Evolutionary conservation across 768 basidiomycete genomes (phyloP), one percentile per base, ranked within the genome.

Genomic region (Ramaria rubella): DNA sequence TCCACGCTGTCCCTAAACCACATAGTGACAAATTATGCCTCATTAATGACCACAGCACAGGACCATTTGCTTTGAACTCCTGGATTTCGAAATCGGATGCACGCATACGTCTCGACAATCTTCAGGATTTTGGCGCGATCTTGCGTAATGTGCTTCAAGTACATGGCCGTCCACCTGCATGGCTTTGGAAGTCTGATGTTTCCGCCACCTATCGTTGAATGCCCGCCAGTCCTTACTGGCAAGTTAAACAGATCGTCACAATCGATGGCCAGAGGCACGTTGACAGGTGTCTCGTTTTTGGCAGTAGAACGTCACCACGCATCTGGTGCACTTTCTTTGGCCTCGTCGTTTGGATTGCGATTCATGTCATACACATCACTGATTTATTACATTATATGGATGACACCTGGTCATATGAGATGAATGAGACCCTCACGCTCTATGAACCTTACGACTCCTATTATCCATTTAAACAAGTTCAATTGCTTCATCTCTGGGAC

Each of bases 401-500:
- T 33, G 69, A 73, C 49, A 38, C 11, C n/a, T 38, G 11, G 11
- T 38, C 36, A 11, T 53, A 49, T 34, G 64, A 61, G 21, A 17
- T 27, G 12, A 43, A 46, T 21, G 43, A 56, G 1, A 48, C 68
- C 8, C 54, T 69, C 2, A 19, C 50, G 0, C 63, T 31, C 24
- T 77, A 75, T 58, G 46, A 40, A 9, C 69, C 67, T 0, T 75
- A 77, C 59, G n/a, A 63, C 0, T 38, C 24, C 1, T 38, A 23
- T 14, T 55, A 69, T 17, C 76, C 75, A 0, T 4, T 48, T 0
- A 62, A 64, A 7, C 77, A 78, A 60, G 64, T 54, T 2, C 24
- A 34, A 2, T 65, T 77, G 1, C 70, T 79, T 0, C 36, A 36
- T 1, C 66, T 78, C 1, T 77, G 72, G 69, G 76, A 78, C 60